phyloP scores from a whole-genome alignment of 2,329 filamentous ascomycete species.

The Aureobasidium subglaciale region DNA sequence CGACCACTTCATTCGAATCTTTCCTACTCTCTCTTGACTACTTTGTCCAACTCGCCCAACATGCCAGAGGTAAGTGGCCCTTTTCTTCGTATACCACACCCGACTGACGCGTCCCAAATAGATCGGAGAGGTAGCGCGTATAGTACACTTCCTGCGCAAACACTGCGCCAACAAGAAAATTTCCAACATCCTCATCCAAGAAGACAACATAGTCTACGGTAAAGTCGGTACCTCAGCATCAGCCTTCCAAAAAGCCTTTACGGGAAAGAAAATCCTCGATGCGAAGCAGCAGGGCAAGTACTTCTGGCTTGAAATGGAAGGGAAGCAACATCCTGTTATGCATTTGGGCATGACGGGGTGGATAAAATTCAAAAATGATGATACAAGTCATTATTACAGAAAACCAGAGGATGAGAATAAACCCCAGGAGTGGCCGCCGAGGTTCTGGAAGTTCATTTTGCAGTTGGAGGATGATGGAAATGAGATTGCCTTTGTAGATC shows the following conservation, averaged over 20 bases:
- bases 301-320: slow-evolving; percentile 79
- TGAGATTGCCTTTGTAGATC: slow-evolving; percentile 73
- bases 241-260: slow-evolving; percentile 66
- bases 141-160: slow-evolving; percentile 76
- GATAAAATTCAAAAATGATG: slow-evolving; percentile 77
- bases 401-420: slow-evolving; percentile 39
- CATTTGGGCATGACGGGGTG: slow-evolving; percentile 57
- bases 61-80: not conserved
- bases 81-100: too few species aligned
- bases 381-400: slow-evolving; percentile 72
- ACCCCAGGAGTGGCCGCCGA: slow-evolving; percentile 68
- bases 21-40: not conserved
- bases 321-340: slow-evolving; percentile 69
- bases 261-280: slow-evolving; percentile 62
- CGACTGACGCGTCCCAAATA: slow-evolving; percentile 20
- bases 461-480: slow-evolving; percentile 45
- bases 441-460: slow-evolving; percentile 80
- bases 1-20: not conserved
- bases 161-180: slow-evolving; percentile 81
- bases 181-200: slow-evolving; percentile 58
- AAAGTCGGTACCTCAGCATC: slow-evolving; percentile 76
- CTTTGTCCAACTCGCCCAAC: not conserved
- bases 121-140: slow-evolving; percentile 62
- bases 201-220: slow-evolving; percentile 82
- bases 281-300: slow-evolving; percentile 93